phyloP scores from a whole-genome alignment of 2,329 filamentous ascomycete species.

The Fusarium sp. region DNA sequence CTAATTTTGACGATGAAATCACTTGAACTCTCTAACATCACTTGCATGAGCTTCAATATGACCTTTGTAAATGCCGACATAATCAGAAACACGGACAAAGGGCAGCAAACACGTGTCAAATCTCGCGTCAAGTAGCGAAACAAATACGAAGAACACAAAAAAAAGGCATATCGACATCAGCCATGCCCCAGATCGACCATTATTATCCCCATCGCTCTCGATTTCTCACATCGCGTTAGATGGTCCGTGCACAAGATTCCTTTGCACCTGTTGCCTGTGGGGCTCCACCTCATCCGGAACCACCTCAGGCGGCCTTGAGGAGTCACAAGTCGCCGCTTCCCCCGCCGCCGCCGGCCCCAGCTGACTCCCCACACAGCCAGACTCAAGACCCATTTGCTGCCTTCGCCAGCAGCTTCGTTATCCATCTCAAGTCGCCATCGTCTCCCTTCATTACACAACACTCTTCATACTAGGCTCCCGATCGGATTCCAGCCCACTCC shows the following conservation, averaged over 20 bases:
- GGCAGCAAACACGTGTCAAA: neutral
- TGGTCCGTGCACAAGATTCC: conserved; percentile 25
- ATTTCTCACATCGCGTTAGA: conserved; percentile 11
- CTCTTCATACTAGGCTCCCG: neutral
- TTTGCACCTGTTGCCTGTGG: conserved; percentile 25
- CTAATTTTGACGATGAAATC: neutral
- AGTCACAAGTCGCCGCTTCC: conserved; percentile 34
- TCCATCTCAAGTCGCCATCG: conserved; percentile 6
- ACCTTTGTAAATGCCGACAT: neutral
- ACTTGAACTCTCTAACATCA: no score
- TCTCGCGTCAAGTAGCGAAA: neutral
- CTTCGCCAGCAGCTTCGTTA: conserved; percentile 23
- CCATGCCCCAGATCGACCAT: conserved; percentile 1
- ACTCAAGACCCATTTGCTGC: conserved; percentile 21
- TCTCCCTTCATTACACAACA: conserved; percentile 9
- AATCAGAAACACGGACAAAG: neutral
- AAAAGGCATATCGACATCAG: neutral
- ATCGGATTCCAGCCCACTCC: neutral
- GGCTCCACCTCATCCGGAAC: conserved; percentile 22
- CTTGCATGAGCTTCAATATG: no score
- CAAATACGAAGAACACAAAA: fast-evolving
- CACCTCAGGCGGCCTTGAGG: conserved; percentile 10
- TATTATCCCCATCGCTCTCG: neutral
- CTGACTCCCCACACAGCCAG: conserved; percentile 30
- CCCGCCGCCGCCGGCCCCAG: conserved; percentile 35